Conservation (phyloP, 768 basidiomycete genomes). For the Roridomyces roridus region DNA sequence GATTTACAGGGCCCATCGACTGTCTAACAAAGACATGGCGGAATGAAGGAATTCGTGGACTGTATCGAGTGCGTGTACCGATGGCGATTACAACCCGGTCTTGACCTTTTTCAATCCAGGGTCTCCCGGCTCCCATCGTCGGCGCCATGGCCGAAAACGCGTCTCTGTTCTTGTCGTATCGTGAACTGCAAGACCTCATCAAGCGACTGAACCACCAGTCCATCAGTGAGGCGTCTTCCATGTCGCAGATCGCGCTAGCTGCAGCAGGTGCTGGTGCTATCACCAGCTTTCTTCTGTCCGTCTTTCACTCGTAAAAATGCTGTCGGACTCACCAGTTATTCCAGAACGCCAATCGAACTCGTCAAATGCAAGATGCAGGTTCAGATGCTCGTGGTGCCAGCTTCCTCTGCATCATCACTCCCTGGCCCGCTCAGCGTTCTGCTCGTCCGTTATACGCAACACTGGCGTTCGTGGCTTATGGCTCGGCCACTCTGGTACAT, state of each 20-base stretch:
- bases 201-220: constrained; percentile 46
- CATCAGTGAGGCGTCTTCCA: constrained; percentile 53
- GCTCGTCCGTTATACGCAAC: constrained; percentile 54
- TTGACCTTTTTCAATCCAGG: constrained; percentile 54
- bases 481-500: constrained; percentile 67
- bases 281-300: constrained; percentile 89
- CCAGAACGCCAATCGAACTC: constrained; percentile 84
- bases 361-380: constrained; percentile 96
- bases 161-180: constrained; percentile 85
- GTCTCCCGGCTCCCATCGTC: constrained; percentile 90
- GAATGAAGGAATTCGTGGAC: constrained; percentile 82
- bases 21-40: constrained; percentile 84
- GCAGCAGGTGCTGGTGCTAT: constrained; percentile 88
- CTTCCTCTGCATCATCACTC: constrained; percentile 33
- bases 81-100: background rate
- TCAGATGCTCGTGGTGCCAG: constrained; percentile 64
- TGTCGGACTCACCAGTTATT: constrained; percentile 4
- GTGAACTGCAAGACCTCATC: constrained; percentile 72
- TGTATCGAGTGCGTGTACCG: constrained; percentile 77
- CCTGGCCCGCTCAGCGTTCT: constrained; percentile 77
- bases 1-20: constrained; percentile 88
- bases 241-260: constrained; percentile 77
- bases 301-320: constrained; percentile 10
- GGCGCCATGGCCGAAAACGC: constrained; percentile 97
- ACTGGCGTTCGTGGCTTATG: constrained; percentile 68